These are phyloP conservation scores for Neonectria magnoliae DNA, from an alignment of 2,329 filamentous ascomycete species.

Conservation along the genomic window DNA sequence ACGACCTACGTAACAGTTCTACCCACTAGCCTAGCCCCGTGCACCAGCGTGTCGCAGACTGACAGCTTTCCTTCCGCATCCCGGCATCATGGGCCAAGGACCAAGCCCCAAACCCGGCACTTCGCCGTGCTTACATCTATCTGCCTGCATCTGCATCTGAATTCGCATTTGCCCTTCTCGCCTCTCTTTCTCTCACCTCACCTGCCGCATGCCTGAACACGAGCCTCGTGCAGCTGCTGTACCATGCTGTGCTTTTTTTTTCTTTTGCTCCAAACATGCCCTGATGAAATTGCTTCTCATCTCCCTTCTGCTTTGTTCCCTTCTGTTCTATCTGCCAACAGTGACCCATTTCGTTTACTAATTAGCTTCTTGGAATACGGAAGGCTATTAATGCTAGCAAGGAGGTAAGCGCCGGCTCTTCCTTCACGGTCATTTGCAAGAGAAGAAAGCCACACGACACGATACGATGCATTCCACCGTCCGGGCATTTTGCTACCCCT, in stretches of 20 bases:
- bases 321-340: neutral
- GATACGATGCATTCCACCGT: neutral
- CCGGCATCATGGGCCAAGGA: constrained; percentile 18
- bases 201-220: constrained; percentile 4
- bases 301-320: neutral
- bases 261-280: constrained; percentile 8
- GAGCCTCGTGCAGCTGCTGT: constrained; percentile 11
- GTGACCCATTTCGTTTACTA: neutral
- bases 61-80: constrained; percentile 32
- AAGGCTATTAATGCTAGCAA: neutral
- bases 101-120: constrained; percentile 9
- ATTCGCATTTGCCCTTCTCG: neutral
- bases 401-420: neutral
- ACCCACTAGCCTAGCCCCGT: constrained; percentile 22
- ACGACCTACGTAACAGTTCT: neutral
- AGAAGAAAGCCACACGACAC: neutral
- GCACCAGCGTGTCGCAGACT: constrained; percentile 38
- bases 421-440: neutral
- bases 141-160: neutral
- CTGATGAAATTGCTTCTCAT: neutral
- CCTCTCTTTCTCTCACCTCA: neutral
- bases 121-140: neutral
- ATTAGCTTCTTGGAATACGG: neutral
- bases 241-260: neutral
- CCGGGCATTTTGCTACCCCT: neutral